Evolutionary conservation across 1,139 yeast species (phyloP), one percentile per base, ranked within the genome.

Genomic region (Oligophagozyma castellii): DNA sequence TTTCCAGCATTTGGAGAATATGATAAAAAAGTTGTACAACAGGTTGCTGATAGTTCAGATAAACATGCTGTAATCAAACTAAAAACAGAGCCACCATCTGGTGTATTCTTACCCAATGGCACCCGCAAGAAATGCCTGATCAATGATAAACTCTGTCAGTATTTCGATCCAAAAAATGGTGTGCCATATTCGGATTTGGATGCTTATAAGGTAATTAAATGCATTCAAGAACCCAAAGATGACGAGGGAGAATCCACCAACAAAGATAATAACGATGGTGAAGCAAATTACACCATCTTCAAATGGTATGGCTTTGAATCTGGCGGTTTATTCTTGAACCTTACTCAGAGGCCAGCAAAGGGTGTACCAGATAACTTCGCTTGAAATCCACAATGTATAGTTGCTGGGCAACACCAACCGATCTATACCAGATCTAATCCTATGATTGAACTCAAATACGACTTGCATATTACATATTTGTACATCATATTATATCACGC

Each of bases 321-420:
- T 29, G 92, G 92, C 11, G 80, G 84, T 43, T 66, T 76, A 23
- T 73, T 72, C 19, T 59, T 69, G 11, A 61, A 76, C 35, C 65
- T 65, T 23, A 64, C 67, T 8, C 59, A 58, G 24, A 59, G 68
- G 26, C 86, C 75, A 40, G 95, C 95, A 0, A 67, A 67, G 36
- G 95, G 94, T 4, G 95, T 84, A 4, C 96, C 96, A 0, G 77
- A 74, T 30, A 93, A 93, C 3, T 83, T 83, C 55, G 16, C 4
- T 13, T 25, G 16, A 20, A 5, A 6, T 19, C 8, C 14, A 13
- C 20, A 5, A 13, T 25, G 11, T n/a, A 19, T 19, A 16, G 19
- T 23, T 18, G 7, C 10, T 18, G 10, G 7, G 20, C 20, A 18
- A 7, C 7, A 18, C 10, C 8, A 18, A 7, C 7, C 20, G 20